A percentile compares a stretch with the other conserved stretches of the same genome.
These are phyloP conservation scores for Huntiella savannae DNA, from an alignment of 2,329 filamentous ascomycete species.

Conservation along the genomic window DNA sequence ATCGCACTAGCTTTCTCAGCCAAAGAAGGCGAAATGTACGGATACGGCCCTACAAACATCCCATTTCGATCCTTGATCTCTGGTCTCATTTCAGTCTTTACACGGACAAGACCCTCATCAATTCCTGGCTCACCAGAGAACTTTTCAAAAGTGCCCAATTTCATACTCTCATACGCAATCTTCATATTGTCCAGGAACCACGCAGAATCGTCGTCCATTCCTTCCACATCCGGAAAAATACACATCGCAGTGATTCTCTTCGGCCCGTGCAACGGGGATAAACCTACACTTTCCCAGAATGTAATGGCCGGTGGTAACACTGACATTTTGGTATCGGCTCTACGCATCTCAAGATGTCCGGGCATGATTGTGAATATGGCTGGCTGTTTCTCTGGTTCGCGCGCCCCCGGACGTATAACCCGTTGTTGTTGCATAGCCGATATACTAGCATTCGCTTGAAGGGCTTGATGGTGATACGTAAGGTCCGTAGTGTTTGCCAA, in stretches of 20 bases:
- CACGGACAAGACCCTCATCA: slow-evolving; percentile 29
- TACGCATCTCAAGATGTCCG: slow-evolving; percentile 53
- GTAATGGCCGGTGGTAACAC: slow-evolving; percentile 53
- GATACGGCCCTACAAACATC: slow-evolving; percentile 5
- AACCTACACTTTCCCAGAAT: slow-evolving; percentile 68
- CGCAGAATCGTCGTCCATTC: slow-evolving; percentile 39
- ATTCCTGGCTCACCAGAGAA: slow-evolving; percentile 26
- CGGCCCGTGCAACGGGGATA: slow-evolving; percentile 48
- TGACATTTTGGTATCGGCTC: slow-evolving; percentile 50
- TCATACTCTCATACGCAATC: slow-evolving; percentile 53
- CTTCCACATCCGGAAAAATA: slow-evolving; percentile 47
- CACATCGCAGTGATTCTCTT: slow-evolving; percentile 57
- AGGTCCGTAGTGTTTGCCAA: slow-evolving; percentile 39
- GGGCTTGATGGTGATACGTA: slow-evolving; percentile 26
- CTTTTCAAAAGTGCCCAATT: slow-evolving; percentile 46
- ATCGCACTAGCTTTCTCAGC: slow-evolving; percentile 23
- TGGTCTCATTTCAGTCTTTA: slow-evolving; percentile 24
- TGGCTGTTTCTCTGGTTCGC: slow-evolving; percentile 29
- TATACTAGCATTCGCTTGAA: slow-evolving; percentile 16
- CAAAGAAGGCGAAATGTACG: slow-evolving; percentile 18
- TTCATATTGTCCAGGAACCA: slow-evolving; percentile 50
- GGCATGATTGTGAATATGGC: slow-evolving; percentile 43
- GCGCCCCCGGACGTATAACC: background rate
- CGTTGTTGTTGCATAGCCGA: slow-evolving; percentile 5
- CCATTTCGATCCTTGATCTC: slow-evolving; percentile 12